Conservation (phyloP, 441 rosid genomes). For the Populus hybrid region DNA sequence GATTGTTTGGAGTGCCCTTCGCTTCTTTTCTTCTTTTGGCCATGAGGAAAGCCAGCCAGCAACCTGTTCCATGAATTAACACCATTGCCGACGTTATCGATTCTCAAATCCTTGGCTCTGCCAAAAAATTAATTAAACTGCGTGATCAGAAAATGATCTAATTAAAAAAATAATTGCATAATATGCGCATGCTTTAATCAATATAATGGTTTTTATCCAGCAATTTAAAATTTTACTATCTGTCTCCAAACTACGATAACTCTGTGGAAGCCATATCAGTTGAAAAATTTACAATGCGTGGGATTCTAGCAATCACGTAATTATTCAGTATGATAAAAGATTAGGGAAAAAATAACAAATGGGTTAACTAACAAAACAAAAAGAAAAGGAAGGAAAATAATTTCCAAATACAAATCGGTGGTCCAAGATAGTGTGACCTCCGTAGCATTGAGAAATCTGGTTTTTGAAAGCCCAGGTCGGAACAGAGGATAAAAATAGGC, state of each 20-base stretch:
- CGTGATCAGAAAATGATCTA: conserved; percentile 5
- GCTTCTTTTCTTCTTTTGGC: too few species aligned
- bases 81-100: not conserved
- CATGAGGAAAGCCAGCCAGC: not conserved
- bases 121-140: conserved; percentile 3
- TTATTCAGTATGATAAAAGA: not conserved
- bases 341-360: not conserved
- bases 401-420: not conserved
- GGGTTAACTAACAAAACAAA: not conserved
- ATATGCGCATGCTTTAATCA: not conserved
- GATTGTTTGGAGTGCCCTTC: too few species aligned
- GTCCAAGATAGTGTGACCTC: not conserved
- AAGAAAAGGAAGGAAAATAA: not conserved
- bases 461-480: not conserved
- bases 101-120: conserved; percentile 35
- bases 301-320: not conserved
- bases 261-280: not conserved
- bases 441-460: not conserved
- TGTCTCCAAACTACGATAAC: not conserved
- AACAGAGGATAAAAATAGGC: not conserved
- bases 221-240: not conserved
- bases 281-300: not conserved
- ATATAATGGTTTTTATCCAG: not conserved
- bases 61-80: not conserved
- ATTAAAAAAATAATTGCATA: not conserved